Base-by-base conservation (phyloP, 345 rosid species). In the Pistacia atlantica region DNA sequence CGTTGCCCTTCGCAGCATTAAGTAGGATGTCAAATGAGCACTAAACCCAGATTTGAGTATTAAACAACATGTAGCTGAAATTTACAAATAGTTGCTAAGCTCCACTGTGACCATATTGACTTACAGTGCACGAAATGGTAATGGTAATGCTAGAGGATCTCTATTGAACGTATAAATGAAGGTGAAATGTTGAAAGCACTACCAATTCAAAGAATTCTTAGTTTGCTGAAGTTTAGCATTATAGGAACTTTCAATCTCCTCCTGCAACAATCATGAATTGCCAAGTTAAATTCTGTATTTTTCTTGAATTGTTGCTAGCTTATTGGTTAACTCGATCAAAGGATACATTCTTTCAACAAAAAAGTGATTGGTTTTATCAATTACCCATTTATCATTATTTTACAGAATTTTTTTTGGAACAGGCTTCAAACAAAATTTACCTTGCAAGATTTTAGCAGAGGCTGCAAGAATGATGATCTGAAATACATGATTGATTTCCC, bases 371-470 rank as follows among this genome's bases (percentile, higher is more conserved):
- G 18, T 31, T 42, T 20, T 51, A 48, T 22, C 37, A 25, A 25
- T 8, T 2, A 51, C 7, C 58, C 22, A 49, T 51, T 68, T 49
- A 1, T 9, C 13, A 14, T 51, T 28, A 13, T 4, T 22, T 2
- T 52, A 1, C 28, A 22, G 2, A n/a, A 25, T 3, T 1, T 1
- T 1, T 1, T 31, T 69, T 49, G n/a, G 4, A 48, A 48, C 48
- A 8, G 45, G 45, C 1, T 8, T 42, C 45, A 42, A 42, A 5
- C 22, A 13, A 52, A 51, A 61, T 33, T 51, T 79, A 94, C 97
- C 97, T 96, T 96, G 95, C 98, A 92, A 51, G 95, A 88, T 86
- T 89, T 97, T 54, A 94, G 87, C 61, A 94, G 83, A 61, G 98
- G 98, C 70, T 83, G 89, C 82, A 92, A 84, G 86, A 92, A 94